A percentile compares a stretch with the other conserved stretches of the same genome.
Evolutionary conservation across 2,329 filamentous ascomycete species (phyloP).

Genomic region (Parafenestella ontariensis): DNA sequence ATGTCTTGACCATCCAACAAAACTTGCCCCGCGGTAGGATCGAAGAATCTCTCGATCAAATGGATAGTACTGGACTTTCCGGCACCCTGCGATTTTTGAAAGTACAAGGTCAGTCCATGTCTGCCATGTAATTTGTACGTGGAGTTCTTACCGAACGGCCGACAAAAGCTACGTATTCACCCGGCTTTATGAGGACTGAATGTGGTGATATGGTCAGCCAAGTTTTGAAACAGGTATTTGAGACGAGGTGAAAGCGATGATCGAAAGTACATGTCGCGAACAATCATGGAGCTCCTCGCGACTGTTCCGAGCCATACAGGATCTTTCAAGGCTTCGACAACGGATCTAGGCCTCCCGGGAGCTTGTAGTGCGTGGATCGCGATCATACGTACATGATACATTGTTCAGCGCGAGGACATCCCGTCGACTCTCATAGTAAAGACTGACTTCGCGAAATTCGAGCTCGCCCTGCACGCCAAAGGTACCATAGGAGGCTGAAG

Average conservation of each 20-base stretch:
- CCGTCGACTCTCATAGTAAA: slow-evolving; percentile 43
- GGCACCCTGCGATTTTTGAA: slow-evolving; percentile 32
- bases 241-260: neutral
- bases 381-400: slow-evolving; percentile 42
- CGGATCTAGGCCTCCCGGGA: too few relatives aligned
- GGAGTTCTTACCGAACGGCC: slow-evolving; percentile 46
- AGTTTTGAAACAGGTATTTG: neutral
- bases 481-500: slow-evolving; percentile 27
- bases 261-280: neutral
- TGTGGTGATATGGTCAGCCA: neutral
- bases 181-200: slow-evolving; percentile 36
- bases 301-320: too few relatives aligned
- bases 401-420: slow-evolving; percentile 44
- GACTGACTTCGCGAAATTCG: slow-evolving; percentile 42
- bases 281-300: too few relatives aligned
- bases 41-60: slow-evolving; percentile 57
- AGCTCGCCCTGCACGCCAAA: slow-evolving; percentile 35
- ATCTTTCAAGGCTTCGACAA: too few relatives aligned
- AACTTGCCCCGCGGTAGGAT: slow-evolving; percentile 49
- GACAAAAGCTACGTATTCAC: slow-evolving; percentile 51
- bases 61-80: slow-evolving; percentile 56
- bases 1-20: slow-evolving; percentile 53
- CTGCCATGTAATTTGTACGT: neutral
- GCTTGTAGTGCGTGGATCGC: too few relatives aligned
- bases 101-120: neutral